phyloP scores from a whole-genome alignment of 2,329 filamentous ascomycete genomes.

The Triangularia setosa region DNA sequence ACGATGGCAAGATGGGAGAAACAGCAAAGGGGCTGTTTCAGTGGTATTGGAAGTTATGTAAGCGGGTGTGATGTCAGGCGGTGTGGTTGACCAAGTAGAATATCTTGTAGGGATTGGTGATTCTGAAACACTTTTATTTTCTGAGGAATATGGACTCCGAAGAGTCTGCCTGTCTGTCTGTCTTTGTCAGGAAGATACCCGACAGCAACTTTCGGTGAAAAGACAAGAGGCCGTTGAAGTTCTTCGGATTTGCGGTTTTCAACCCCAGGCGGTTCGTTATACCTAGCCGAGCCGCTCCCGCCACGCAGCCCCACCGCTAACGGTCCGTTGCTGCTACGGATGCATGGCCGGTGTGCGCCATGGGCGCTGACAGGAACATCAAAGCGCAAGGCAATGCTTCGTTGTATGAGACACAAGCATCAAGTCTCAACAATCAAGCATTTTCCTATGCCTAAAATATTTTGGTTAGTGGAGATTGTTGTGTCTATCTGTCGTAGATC shows the following conservation, averaged over 20 bases:
- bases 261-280: neutral
- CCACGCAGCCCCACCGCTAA: neutral
- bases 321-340: neutral
- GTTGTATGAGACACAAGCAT: neutral
- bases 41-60: neutral
- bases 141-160: too few relatives aligned
- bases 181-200: too few relatives aligned
- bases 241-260: neutral
- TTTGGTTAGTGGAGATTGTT: neutral
- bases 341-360: neutral
- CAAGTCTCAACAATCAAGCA: neutral
- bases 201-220: neutral
- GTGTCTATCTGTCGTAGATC: neutral
- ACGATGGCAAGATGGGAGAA: neutral
- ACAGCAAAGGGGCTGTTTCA: neutral
- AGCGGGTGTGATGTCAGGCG: neutral
- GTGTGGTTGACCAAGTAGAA: too few relatives aligned
- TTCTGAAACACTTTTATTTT: neutral
- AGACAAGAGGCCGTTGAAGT: neutral
- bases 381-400: neutral
- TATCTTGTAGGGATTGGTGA: neutral
- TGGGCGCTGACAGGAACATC: neutral
- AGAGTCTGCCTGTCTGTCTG: too few relatives aligned
- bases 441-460: neutral
- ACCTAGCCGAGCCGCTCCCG: neutral